Conservation (phyloP, 2,329 filamentous ascomycete genomes). For the Colletotrichum magnum region DNA sequence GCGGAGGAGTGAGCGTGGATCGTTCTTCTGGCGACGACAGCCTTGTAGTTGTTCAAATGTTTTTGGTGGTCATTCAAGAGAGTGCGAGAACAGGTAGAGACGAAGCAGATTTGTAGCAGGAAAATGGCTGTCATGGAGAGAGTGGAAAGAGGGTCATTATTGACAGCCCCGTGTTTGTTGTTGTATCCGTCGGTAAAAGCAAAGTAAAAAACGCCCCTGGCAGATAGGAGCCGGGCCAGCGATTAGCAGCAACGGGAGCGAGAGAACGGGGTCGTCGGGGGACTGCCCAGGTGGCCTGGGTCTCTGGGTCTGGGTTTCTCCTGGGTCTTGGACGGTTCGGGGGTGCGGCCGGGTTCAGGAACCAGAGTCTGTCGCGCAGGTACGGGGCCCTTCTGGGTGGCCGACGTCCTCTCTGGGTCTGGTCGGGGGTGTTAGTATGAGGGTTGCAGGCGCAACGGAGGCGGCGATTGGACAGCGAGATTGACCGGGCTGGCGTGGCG, state of each 20-base stretch:
- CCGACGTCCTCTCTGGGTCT: slow-evolving; percentile 34
- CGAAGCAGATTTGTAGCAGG: slow-evolving; percentile 62
- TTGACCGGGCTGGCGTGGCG: slow-evolving; percentile 39
- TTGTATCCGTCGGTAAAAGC: slow-evolving; percentile 15
- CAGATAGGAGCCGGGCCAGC: slow-evolving; percentile 25
- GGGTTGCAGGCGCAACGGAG: slow-evolving; percentile 39
- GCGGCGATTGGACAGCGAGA: slow-evolving; percentile 40
- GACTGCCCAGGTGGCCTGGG: slow-evolving; percentile 19
- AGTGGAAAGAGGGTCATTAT: slow-evolving; percentile 42
- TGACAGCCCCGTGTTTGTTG: slow-evolving; percentile 39
- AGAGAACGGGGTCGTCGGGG: slow-evolving; percentile 31
- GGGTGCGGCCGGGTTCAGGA: slow-evolving; percentile 29
- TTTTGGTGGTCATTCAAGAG: slow-evolving; percentile 60
- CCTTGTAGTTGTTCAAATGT: slow-evolving; percentile 58
- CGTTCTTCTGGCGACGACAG: slow-evolving; percentile 60
- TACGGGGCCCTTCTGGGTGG: slow-evolving; percentile 19
- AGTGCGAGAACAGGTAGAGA: slow-evolving; percentile 60
- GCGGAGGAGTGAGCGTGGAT: slow-evolving; percentile 50
- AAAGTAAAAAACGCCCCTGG: slow-evolving; percentile 26
- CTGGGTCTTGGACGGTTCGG: slow-evolving; percentile 4
- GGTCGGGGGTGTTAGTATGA: slow-evolving; percentile 39
- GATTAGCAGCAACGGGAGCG: slow-evolving; percentile 31
- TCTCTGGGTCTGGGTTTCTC: slow-evolving; percentile 1
- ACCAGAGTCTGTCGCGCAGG: slow-evolving; percentile 28
- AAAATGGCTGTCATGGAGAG: slow-evolving; percentile 62